Conservation (phyloP, 2,329 filamentous ascomycete genomes). For the Fusarium oxysporum region DNA sequence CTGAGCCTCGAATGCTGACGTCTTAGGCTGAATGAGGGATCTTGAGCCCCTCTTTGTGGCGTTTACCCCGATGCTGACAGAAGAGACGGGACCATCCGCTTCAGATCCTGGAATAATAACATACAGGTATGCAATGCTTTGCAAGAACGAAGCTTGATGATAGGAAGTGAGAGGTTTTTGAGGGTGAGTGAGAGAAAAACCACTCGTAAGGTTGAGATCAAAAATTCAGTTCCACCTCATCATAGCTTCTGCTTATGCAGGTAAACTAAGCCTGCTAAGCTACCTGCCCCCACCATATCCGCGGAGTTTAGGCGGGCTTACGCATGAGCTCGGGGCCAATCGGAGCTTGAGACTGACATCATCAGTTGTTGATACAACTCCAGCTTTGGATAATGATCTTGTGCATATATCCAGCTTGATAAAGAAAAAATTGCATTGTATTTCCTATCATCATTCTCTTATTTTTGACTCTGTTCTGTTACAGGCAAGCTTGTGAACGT, state of each 20-base stretch:
- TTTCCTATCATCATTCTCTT: no score
- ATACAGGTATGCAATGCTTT: not conserved
- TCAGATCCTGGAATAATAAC: not conserved
- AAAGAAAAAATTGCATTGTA: no score
- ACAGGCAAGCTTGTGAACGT: fast-evolving
- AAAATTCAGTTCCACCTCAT: conserved; percentile 9
- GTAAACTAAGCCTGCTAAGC: conserved; percentile 25
- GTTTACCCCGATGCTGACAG: conserved; percentile 3
- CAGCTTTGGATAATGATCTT: not conserved
- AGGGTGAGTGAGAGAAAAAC: conserved; percentile 18
- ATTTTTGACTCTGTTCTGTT: no score
- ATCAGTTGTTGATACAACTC: not conserved
- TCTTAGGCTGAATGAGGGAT: conserved; percentile 34
- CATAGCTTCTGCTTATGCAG: conserved; percentile 6
- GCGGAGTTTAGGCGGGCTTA: conserved; percentile 40
- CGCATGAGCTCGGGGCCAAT: conserved; percentile 19
- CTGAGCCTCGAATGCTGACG: conserved; percentile 40
- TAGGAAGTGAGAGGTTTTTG: not conserved
- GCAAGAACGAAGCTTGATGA: not conserved
- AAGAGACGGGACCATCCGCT: not conserved
- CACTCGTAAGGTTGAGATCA: conserved; percentile 15
- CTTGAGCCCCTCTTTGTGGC: conserved; percentile 38
- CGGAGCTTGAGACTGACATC: conserved; percentile 27
- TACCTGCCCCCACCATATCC: conserved; percentile 1
- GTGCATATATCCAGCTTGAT: not conserved